These are phyloP conservation scores for Pseudogymnoascus sp. DNA, from an alignment of 2,329 filamentous ascomycete genomes.

Conservation along the genomic window DNA sequence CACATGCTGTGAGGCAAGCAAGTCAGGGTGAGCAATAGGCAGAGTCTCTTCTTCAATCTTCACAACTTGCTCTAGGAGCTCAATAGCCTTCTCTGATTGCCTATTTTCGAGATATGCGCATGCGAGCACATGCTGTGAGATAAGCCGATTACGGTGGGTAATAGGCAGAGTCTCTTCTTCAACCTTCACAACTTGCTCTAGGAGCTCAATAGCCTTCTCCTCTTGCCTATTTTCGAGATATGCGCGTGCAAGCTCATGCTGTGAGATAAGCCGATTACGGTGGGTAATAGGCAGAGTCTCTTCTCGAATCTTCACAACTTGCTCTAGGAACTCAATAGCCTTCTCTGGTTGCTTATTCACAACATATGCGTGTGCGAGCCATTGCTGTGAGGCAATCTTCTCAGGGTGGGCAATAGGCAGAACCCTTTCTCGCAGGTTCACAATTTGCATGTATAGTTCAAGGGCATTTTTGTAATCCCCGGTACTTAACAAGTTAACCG, in stretches of 20 bases:
- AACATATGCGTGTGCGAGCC: background rate
- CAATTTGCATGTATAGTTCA: background rate
- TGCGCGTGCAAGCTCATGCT: too few relatives aligned
- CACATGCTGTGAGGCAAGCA: slow-evolving; percentile 11
- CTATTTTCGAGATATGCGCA: background rate
- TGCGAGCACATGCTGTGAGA: slow-evolving; percentile 11
- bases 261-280: too few relatives aligned
- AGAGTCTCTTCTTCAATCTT: background rate
- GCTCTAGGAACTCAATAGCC: background rate
- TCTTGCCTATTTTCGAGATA: background rate
- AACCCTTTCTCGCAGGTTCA: background rate
- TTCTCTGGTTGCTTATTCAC: background rate
- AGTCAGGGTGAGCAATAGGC: background rate
- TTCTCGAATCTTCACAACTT: background rate
- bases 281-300: too few relatives aligned
- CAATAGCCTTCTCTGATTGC: background rate
- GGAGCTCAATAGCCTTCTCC: slow-evolving; percentile 6
- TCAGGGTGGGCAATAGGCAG: slow-evolving; percentile 9
- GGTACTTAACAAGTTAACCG: slow-evolving; percentile 10
- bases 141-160: background rate
- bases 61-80: slow-evolving; percentile 8
- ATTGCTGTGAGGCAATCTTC: background rate
- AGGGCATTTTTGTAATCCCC: slow-evolving; percentile 1
- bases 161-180: background rate
- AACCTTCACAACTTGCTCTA: slow-evolving; percentile 11